These are phyloP conservation scores for Taiwanofungus camphoratus DNA, from an alignment of 1,284 basidiomycete genomes.

Conservation along the genomic window DNA sequence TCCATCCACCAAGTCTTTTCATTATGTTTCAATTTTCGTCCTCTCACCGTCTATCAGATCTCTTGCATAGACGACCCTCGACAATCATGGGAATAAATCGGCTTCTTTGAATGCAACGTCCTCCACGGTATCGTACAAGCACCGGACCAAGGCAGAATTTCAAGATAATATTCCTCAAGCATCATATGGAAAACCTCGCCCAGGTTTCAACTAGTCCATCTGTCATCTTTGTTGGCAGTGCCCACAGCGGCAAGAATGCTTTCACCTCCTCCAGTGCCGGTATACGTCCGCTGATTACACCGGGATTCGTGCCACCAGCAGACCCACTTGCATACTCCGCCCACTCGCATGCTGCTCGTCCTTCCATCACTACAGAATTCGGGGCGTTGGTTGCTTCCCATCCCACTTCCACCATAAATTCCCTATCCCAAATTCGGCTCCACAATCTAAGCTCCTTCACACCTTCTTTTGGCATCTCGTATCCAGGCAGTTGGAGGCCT, in stretches of 20 bases:
- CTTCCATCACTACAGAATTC: slow-evolving; percentile 31
- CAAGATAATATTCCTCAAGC: too few species aligned
- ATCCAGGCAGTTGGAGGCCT: slow-evolving; percentile 38
- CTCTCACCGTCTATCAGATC: too few species aligned
- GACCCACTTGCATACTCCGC: slow-evolving; percentile 59
- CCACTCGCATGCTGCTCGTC: slow-evolving; percentile 64
- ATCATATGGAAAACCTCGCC: slow-evolving; percentile 40
- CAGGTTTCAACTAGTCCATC: slow-evolving; percentile 60
- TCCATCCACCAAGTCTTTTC: too few species aligned
- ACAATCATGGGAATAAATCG: too few species aligned
- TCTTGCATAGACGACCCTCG: too few species aligned
- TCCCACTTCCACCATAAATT: slow-evolving; percentile 50
- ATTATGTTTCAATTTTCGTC: too few species aligned
- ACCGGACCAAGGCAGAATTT: too few species aligned
- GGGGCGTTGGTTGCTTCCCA: slow-evolving; percentile 33
- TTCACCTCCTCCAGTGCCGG: slow-evolving; percentile 68
- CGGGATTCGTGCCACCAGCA: slow-evolving; percentile 28
- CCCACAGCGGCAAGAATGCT: slow-evolving; percentile 66
- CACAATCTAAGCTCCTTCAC: slow-evolving; percentile 50
- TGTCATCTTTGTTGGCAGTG: slow-evolving; percentile 48
- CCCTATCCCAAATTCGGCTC: slow-evolving; percentile 63
- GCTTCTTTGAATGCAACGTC: too few species aligned
- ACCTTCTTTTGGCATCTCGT: slow-evolving; percentile 36
- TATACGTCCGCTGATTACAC: slow-evolving; percentile 37
- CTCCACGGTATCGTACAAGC: too few species aligned